Conservation (phyloP, 257 asterid species). For the Solanum clarkiae region DNA sequence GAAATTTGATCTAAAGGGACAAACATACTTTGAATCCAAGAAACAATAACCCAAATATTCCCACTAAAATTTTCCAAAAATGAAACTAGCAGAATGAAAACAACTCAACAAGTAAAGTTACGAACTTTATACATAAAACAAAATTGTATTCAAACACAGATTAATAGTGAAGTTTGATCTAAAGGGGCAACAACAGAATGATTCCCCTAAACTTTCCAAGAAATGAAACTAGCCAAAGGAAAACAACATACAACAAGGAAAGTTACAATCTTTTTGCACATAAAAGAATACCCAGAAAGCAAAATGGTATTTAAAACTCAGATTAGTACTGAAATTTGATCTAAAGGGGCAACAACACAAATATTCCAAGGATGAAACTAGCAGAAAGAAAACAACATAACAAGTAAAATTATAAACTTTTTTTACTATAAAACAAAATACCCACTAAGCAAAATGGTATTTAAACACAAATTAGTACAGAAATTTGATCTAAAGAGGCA, state of each 20-base stretch:
- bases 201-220: not conserved
- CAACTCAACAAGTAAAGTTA: not conserved
- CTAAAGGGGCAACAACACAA: too few relatives aligned
- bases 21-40: not conserved
- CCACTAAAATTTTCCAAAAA: not conserved
- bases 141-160: not conserved
- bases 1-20: too few relatives aligned
- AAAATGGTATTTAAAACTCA: not conserved
- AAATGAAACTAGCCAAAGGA: not conserved
- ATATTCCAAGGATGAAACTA: not conserved
- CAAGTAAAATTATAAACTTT: not conserved
- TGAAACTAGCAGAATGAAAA: not conserved
- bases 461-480: not conserved
- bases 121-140: not conserved
- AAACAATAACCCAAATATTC: not conserved
- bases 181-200: not conserved
- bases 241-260: not conserved
- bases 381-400: not conserved
- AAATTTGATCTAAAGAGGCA: not conserved
- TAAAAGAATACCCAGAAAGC: not conserved
- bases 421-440: too few relatives aligned
- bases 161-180: not conserved
- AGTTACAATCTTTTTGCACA: not conserved
- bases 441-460: not conserved
- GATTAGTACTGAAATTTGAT: too few relatives aligned